Base-by-base conservation (phyloP, 1,284 basidiomycete genomes). In the Naganishia liquefaciens region DNA sequence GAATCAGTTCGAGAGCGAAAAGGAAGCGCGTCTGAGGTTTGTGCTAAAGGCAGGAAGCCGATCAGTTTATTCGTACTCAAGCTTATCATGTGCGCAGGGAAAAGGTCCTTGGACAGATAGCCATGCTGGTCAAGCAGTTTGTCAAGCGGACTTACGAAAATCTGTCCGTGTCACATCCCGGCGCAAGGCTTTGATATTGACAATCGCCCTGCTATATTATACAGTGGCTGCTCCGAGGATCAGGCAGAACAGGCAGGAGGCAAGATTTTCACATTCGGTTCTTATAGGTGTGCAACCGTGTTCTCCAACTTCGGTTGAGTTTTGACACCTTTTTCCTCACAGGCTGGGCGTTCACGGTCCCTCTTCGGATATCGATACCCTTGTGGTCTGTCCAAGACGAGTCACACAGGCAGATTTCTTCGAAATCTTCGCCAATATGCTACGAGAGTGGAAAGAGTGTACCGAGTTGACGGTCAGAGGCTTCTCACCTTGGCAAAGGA, bases 261-360 rank as follows among this genome's bases (percentile, higher is more conserved):
- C 69, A 95, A 98, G 82, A 98, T 99, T 76, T 99, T 94, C 78
- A 98, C 96, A 3, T 99, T 97, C 77, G 95, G 96, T 43, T 96
- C 93, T 58, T 95, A 95, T 82, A 87, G 91, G 78, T 79, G 30
- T 39, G 54, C 28, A 13, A 19, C 6, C 5, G 49, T 30, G n/a
- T 27, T 23, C 21, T 53, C 50, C 9, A 15, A 42, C 39, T 37
- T 9, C 49, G 53, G 30, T 44, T 39, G 19, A n/a, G 51, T 52
- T 28, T 19, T 64, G 27, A 37, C 30, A 40, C 25, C 39, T 17
- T 43, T 15, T 11, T 43, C 27, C 46, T 17, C 11, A 17, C 13
- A 80, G 82, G 70, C 82, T 99, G 49, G 95, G 95, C 64, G 95
- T 99, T 17, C 96, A 99, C 78, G 92, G 92, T 15, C 95, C 96